A percentile compares a stretch with the other conserved stretches of the same genome.
Conservation (phyloP, 2,329 filamentous ascomycete genomes). For the Pseudogymnoascus sp. region DNA sequence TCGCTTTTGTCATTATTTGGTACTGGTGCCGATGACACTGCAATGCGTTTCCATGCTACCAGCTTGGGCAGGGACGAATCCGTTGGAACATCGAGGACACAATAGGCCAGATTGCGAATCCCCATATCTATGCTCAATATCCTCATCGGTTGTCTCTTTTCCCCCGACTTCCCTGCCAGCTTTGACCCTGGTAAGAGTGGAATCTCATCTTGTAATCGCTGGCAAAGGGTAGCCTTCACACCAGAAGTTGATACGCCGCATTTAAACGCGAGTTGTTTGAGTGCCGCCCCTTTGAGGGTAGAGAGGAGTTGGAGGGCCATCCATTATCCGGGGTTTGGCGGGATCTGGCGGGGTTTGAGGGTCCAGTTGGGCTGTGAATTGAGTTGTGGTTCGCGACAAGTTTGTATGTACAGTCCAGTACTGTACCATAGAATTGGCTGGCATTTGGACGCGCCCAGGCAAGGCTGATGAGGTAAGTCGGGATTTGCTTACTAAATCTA, state of each 20-base stretch:
- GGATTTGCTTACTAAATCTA: slow-evolving; percentile 2
- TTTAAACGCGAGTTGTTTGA: slow-evolving; percentile 52
- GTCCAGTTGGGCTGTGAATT: background rate
- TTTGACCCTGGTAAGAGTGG: background rate
- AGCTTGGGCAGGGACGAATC: slow-evolving; percentile 22
- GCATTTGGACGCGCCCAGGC: background rate
- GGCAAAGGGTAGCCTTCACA: slow-evolving; percentile 47
- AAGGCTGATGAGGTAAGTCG: slow-evolving; percentile 2
- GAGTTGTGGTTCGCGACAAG: background rate
- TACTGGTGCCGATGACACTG: slow-evolving; percentile 30
- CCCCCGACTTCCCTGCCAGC: background rate
- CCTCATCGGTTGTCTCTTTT: slow-evolving; percentile 30
- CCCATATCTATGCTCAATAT: slow-evolving; percentile 80
- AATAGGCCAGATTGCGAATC: slow-evolving; percentile 72
- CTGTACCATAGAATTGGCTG: background rate
- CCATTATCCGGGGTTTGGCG: slow-evolving; percentile 18
- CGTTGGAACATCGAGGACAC: slow-evolving; percentile 41
- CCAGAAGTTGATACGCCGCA: slow-evolving; percentile 54
- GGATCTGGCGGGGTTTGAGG: background rate
- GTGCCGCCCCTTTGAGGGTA: slow-evolving; percentile 41
- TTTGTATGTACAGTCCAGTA: too few relatives aligned
- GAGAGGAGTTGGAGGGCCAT: slow-evolving; percentile 26
- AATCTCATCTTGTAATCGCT: slow-evolving; percentile 41
- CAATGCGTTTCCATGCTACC: slow-evolving; percentile 34
- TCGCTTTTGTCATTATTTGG: slow-evolving; percentile 19